These are phyloP conservation scores for Fusarium annulatum DNA, from an alignment of 2,329 filamentous ascomycete species.

Conservation along the genomic window DNA sequence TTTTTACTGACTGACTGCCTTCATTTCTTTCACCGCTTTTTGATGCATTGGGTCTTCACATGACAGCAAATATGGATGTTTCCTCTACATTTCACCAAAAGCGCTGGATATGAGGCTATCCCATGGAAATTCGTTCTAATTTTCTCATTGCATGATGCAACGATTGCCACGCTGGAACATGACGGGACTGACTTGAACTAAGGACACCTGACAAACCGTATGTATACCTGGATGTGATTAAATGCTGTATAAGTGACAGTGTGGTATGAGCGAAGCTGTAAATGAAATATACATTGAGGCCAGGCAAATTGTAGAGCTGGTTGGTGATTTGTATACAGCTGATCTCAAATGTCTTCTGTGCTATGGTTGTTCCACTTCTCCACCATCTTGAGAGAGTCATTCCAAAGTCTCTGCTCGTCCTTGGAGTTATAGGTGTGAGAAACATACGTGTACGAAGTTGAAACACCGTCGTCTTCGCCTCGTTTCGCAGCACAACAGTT, in stretches of 20 bases:
- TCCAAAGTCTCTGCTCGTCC: constrained; percentile 3
- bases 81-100: not conserved
- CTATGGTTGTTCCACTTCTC: not conserved
- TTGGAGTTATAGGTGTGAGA: constrained; percentile 6
- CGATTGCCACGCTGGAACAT: too few species aligned
- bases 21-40: not conserved
- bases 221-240: fast-evolving
- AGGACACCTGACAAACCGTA: not conserved
- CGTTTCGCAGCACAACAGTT: not conserved
- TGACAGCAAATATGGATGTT: not conserved
- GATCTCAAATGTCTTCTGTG: not conserved
- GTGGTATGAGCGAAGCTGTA: too few species aligned
- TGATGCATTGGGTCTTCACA: not conserved
- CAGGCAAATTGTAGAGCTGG: not conserved
- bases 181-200: not conserved
- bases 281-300: not conserved
- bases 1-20: not conserved
- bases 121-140: not conserved
- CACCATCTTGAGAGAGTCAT: not conserved
- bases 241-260: not conserved
- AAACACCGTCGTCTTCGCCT: not conserved
- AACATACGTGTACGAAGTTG: constrained; percentile 2
- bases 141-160: not conserved
- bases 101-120: not conserved
- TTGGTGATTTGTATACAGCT: not conserved